These are phyloP conservation scores for Melampsora larici-populina DNA, from an alignment of 1,284 basidiomycete species.

Conservation along the genomic window DNA sequence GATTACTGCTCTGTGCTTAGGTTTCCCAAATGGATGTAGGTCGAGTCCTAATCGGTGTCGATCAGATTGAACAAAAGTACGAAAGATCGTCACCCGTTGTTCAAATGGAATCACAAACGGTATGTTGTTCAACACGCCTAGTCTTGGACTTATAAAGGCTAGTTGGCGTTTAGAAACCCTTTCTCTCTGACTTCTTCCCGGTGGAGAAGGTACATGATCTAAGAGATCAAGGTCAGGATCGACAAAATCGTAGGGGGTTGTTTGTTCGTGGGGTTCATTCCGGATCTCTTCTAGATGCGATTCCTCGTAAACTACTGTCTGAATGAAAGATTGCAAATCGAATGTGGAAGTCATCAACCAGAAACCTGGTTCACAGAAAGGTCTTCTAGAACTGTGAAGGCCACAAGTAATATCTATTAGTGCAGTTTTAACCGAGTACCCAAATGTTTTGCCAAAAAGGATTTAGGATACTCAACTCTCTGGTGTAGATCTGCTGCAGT, in stretches of 20 bases:
- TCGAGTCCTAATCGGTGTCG: constrained; percentile 44
- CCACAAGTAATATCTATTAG: not conserved
- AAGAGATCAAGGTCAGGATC: constrained; percentile 33
- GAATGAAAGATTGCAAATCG: constrained; percentile 80
- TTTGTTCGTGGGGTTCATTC: constrained; percentile 47
- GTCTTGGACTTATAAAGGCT: constrained; percentile 72
- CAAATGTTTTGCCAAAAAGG: not conserved
- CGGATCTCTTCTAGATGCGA: constrained; percentile 49
- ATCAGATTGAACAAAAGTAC: constrained; percentile 72
- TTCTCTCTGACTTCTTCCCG: constrained; percentile 8
- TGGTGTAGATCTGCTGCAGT: constrained; percentile 71
- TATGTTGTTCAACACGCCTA: constrained; percentile 89
- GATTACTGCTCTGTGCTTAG: constrained; percentile 60
- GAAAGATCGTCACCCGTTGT: constrained; percentile 81
- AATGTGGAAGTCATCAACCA: constrained; percentile 73
- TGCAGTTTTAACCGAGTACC: constrained; percentile 8
- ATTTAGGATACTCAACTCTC: constrained; percentile 66
- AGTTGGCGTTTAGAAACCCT: constrained; percentile 66
- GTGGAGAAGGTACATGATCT: constrained; percentile 30
- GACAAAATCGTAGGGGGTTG: constrained; percentile 5
- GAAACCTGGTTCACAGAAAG: constrained; percentile 74
- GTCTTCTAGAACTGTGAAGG: constrained; percentile 66
- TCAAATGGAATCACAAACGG: constrained; percentile 95
- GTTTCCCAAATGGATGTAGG: constrained; percentile 9
- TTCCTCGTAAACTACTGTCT: constrained; percentile 72